phyloP scores from a whole-genome alignment of 805 yeast species.

The Metschnikowia lunata region DNA sequence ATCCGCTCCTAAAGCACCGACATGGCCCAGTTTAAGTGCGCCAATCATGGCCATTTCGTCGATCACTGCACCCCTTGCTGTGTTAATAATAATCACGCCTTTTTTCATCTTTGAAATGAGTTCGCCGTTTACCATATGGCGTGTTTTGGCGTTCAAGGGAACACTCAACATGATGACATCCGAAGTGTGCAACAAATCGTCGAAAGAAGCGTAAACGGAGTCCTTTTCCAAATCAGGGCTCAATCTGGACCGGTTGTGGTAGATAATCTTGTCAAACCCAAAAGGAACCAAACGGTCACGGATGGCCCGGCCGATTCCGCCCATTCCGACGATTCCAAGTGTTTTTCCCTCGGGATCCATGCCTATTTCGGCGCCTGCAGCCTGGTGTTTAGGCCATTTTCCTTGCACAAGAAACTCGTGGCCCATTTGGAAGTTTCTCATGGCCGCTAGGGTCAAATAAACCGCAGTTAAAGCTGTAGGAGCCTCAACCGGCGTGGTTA shows the following conservation, averaged over 20 bases:
- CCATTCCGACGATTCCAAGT: constrained; percentile 82
- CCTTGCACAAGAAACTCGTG: constrained; percentile 50
- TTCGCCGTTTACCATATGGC: constrained; percentile 60
- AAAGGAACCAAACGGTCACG: constrained; percentile 69
- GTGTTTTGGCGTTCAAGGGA: constrained; percentile 71
- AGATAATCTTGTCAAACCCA: constrained; percentile 66
- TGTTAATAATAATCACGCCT: constrained; percentile 74
- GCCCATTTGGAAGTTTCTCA: constrained; percentile 65
- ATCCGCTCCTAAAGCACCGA: constrained; percentile 67
- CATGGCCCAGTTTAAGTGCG: constrained; percentile 57
- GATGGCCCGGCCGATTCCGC: constrained; percentile 84
- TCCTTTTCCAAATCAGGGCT: constrained; percentile 60
- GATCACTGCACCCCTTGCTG: constrained; percentile 84
- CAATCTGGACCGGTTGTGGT: constrained; percentile 65
- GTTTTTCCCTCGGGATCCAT: constrained; percentile 71
- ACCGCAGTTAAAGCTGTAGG: constrained; percentile 74
- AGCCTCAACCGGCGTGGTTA: constrained; percentile 61
- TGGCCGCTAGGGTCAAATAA: constrained; percentile 55
- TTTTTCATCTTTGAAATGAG: constrained; percentile 67
- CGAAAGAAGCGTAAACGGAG: constrained; percentile 67
- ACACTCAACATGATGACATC: constrained; percentile 73
- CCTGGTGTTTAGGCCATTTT: constrained; percentile 51
- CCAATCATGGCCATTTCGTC: constrained; percentile 58
- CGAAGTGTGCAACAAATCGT: constrained; percentile 56
- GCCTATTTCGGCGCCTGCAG: constrained; percentile 57